phyloP scores from a whole-genome alignment of 306 rosid species.

The Lupinus albus region DNA sequence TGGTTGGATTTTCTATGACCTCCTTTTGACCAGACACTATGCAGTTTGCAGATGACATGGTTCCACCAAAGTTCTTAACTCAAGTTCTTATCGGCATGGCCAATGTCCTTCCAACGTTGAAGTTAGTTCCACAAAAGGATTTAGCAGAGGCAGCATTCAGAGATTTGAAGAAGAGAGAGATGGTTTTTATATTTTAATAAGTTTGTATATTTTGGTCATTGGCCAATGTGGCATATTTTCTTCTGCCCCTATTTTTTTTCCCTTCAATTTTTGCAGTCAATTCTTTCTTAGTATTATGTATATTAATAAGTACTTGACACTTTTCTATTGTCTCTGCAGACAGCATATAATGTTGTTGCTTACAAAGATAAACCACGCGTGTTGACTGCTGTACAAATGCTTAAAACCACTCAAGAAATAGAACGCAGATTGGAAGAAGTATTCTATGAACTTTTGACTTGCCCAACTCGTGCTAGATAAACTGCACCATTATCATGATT shows the following conservation, averaged over 20 bases:
- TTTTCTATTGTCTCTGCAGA: slow-evolving; percentile 52
- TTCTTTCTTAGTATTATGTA: background rate
- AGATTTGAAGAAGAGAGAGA: slow-evolving; percentile 64
- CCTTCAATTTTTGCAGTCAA: background rate
- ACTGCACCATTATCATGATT: background rate
- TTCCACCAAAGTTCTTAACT: slow-evolving; percentile 68
- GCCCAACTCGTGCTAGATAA: slow-evolving; percentile 9
- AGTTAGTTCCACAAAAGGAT: slow-evolving; percentile 83
- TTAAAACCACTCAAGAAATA: slow-evolving; percentile 78
- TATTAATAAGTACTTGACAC: slow-evolving; percentile 14
- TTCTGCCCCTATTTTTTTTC: background rate
- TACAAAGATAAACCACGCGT: slow-evolving; percentile 89
- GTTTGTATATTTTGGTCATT: slow-evolving; percentile 43
- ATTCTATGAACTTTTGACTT: slow-evolving; percentile 37
- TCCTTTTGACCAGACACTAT: slow-evolving; percentile 34
- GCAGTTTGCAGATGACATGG: slow-evolving; percentile 90
- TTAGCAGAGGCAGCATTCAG: slow-evolving; percentile 85
- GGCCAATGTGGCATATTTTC: background rate
- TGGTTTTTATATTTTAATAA: slow-evolving; percentile 49
- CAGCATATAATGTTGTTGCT: slow-evolving; percentile 72
- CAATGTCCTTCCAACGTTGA: slow-evolving; percentile 69
- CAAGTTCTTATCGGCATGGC: slow-evolving; percentile 64
- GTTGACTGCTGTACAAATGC: slow-evolving; percentile 72
- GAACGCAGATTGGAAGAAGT: slow-evolving; percentile 67
- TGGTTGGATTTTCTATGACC: slow-evolving; percentile 12